Conservation (phyloP, 2,329 filamentous ascomycete species). For the Zymoseptoria pseudotritici region DNA sequence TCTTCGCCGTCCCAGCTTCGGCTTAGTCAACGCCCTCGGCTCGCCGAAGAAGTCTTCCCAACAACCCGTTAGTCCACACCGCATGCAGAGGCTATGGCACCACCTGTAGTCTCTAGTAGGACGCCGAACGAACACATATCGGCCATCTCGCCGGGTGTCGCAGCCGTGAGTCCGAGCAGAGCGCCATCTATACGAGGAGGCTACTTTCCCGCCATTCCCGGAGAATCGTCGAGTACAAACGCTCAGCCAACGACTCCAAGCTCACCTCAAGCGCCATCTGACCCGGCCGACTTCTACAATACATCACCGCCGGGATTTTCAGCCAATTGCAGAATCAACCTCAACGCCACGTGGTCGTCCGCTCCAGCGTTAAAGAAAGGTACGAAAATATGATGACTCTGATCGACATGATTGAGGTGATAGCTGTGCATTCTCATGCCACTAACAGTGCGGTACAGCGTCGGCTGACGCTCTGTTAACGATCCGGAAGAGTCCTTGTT, state of each 20-base stretch:
- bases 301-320: conserved; percentile 8
- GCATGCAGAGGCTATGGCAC: conserved; percentile 28
- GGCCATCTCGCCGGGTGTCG: conserved; percentile 49
- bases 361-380: too few relatives aligned
- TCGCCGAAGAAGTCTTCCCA: too few relatives aligned
- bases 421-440: too few relatives aligned
- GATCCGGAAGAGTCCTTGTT: too few relatives aligned
- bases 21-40: too few relatives aligned
- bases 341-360: too few relatives aligned
- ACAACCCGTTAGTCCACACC: conserved; percentile 19
- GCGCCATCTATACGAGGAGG: conserved; percentile 48
- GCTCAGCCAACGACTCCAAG: conserved; percentile 5
- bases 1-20: too few relatives aligned
- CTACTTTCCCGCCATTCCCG: conserved; percentile 50
- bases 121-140: conserved; percentile 7
- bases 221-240: conserved; percentile 26
- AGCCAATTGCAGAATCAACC: too few relatives aligned
- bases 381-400: too few relatives aligned
- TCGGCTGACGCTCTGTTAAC: too few relatives aligned
- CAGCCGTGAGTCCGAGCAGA: conserved; percentile 25
- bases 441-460: too few relatives aligned
- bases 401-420: too few relatives aligned
- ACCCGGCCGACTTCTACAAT: conserved; percentile 18
- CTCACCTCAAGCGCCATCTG: conserved; percentile 2
- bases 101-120: conserved; percentile 36